Evolutionary conservation across 345 rosid species (phyloP).

Genomic region (Atalantia buxifolia): DNA sequence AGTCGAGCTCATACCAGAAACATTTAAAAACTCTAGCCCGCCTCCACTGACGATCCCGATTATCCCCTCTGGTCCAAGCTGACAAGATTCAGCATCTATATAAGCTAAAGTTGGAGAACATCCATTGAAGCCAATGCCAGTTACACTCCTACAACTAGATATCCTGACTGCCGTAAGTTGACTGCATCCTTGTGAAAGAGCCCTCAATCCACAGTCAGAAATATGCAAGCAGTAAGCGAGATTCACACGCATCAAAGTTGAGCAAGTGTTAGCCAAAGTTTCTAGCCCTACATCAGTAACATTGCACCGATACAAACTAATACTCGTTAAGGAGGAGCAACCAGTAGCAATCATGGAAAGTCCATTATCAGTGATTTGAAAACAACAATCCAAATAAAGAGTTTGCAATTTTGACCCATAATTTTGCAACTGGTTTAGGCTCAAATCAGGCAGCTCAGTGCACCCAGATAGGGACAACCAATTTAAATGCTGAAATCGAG

Average conservation of each 20-base stretch:
- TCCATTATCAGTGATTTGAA: conserved; percentile 52
- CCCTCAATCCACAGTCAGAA: conserved; percentile 49
- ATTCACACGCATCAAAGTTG: conserved; percentile 42
- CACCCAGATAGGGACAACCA: conserved; percentile 67
- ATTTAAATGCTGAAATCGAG: conserved; percentile 58
- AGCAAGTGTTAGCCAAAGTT: conserved; percentile 41
- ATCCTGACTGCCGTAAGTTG: conserved; percentile 53
- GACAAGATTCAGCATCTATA: conserved; percentile 56
- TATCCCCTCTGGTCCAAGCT: conserved; percentile 52
- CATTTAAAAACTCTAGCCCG: conserved; percentile 53
- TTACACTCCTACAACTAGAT: conserved; percentile 45
- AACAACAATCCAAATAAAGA: conserved; percentile 68
- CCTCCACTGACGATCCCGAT: conserved; percentile 62
- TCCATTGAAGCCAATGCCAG: conserved; percentile 52
- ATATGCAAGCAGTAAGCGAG: conserved; percentile 51
- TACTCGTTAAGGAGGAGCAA: conserved; percentile 44
- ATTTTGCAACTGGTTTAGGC: conserved; percentile 38
- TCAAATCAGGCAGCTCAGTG: conserved; percentile 50
- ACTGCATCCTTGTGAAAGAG: conserved; percentile 42
- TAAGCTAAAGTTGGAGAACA: conserved; percentile 52
- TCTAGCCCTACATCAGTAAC: conserved; percentile 56
- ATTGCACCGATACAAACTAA: conserved; percentile 62
- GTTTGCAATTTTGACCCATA: conserved; percentile 47
- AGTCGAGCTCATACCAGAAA: conserved; percentile 30
- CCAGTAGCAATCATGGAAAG: conserved; percentile 41